Evolutionary conservation across 805 yeast species (phyloP), one percentile per base, ranked within the genome.

Genomic region (Cyberlindnera galapagoensis): DNA sequence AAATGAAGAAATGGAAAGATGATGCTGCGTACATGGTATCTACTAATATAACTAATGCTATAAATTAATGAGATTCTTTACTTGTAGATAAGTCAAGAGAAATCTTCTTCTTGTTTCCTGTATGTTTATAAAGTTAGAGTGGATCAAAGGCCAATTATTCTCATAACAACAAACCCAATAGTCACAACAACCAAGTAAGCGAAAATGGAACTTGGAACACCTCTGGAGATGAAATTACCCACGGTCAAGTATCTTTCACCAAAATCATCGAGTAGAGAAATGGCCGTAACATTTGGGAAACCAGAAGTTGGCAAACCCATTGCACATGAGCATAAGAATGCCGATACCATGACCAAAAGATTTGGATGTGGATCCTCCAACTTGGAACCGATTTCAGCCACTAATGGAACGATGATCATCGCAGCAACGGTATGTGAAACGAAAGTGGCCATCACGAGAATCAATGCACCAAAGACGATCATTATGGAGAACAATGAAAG

Each of bases 251-350:
- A 92, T 13, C 94, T 86, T 35, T 80, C 80, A 8, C 97, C 97
- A 25, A 88, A 71, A 49, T 85, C 95, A 56, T 92, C 95, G 6
- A 88, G 78, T 76, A 87, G 76, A 37, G 97, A 87, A 40, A 92
- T 86, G 0, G 97, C 98, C 0, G 97, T 87, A 21, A 92, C 96
- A 49, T 92, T 92, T 5, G 98, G 98, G 66, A 92, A 90, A 0
- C 98, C 97, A 3, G 95, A 83, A 0, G 97, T 92, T 18, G 98
- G 97, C 33, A 92, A 63, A 2, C 96, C 97, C 97, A 92, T 92
- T 3, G 97, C 98, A 22, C 83, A 79, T 0, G 97, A 90, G 49
- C 97, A 85, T 40, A 92, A 63, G 34, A 75, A 51, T 0, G 80
- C 74, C 4, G 76, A 59, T 5, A 65, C 58, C 77, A 75, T 70